phyloP scores from a whole-genome alignment of 805 yeast species.

The Candida yuanshanica region DNA sequence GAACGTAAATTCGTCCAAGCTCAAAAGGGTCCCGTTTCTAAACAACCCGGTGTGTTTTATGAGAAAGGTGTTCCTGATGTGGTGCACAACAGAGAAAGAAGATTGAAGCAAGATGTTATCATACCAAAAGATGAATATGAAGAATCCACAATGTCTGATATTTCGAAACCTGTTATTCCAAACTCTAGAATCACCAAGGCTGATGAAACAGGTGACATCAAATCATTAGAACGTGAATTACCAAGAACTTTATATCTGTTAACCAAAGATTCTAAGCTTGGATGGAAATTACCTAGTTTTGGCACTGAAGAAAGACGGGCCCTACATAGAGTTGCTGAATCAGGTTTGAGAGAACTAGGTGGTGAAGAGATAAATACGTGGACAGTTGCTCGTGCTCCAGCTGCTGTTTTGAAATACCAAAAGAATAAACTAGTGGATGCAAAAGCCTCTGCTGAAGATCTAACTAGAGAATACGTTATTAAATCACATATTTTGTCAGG shows the following conservation, averaged over 20 bases:
- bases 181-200: conserved; percentile 74
- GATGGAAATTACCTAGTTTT: conserved; percentile 84
- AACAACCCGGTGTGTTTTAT: conserved; percentile 71
- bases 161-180: conserved; percentile 62
- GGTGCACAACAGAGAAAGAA: conserved; percentile 83
- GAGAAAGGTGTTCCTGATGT: conserved; percentile 83
- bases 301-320: conserved; percentile 32
- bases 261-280: conserved; percentile 38
- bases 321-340: conserved; percentile 69
- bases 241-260: conserved; percentile 76
- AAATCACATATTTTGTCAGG: conserved; percentile 91
- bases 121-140: conserved; percentile 51
- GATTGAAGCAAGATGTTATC: conserved; percentile 70
- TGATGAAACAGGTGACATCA: conserved; percentile 54
- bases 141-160: conserved; percentile 44
- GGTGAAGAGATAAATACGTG: conserved; percentile 77
- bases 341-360: conserved; percentile 65
- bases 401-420: conserved; percentile 52
- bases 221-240: conserved; percentile 73
- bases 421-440: conserved; percentile 18
- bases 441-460: conserved; percentile 14
- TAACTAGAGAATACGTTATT: conserved; percentile 59
- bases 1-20: conserved; percentile 73
- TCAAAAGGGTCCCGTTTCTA: conserved; percentile 69
- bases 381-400: conserved; percentile 88